Percentiles rank a stretch among this genome's conserved stretches.
These are phyloP conservation scores for Lachancea thermotolerans DNA, from an alignment of 805 yeast species.

Conservation along the genomic window DNA sequence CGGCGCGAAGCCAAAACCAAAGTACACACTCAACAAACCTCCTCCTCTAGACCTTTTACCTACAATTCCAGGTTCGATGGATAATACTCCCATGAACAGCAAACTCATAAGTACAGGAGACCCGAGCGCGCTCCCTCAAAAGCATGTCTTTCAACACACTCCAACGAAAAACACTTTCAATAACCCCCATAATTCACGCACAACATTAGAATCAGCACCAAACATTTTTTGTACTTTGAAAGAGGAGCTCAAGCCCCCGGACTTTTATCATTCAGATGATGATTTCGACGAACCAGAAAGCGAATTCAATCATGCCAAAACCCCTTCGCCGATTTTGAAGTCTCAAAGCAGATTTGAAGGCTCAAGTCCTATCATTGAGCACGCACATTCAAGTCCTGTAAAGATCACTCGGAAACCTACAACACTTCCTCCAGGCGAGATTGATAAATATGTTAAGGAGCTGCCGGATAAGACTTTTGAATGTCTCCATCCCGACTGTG, in stretches of 20 bases:
- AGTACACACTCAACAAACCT: conserved; percentile 9
- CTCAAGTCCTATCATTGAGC: conserved; percentile 11
- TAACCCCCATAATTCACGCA: neutral
- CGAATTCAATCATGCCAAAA: conserved; percentile 32
- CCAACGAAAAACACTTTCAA: conserved; percentile 14
- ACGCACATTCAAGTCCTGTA: conserved; percentile 15
- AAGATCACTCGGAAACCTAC: conserved; percentile 28
- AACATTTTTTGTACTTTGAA: conserved; percentile 13
- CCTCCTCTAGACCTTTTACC: conserved; percentile 20
- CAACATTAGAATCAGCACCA: too few species aligned
- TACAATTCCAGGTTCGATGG: conserved; percentile 27
- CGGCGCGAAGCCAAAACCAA: neutral
- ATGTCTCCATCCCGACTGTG: conserved; percentile 73
- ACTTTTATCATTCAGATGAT: conserved; percentile 4
- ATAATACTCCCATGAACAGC: conserved; percentile 20
- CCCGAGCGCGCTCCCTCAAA: conserved; percentile 19
- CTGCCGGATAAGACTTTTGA: conserved; percentile 69
- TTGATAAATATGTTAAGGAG: conserved; percentile 76
- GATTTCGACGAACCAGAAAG: conserved; percentile 28
- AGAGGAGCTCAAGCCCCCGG: conserved; percentile 14
- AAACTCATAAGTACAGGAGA: conserved; percentile 1
- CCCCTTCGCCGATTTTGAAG: conserved; percentile 40
- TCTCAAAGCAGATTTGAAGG: conserved; percentile 31
- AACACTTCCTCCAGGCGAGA: conserved; percentile 77
- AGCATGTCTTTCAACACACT: conserved; percentile 27